These are phyloP conservation scores for Fusarium buxicola DNA, from an alignment of 2,329 filamentous ascomycete species.

Conservation along the genomic window DNA sequence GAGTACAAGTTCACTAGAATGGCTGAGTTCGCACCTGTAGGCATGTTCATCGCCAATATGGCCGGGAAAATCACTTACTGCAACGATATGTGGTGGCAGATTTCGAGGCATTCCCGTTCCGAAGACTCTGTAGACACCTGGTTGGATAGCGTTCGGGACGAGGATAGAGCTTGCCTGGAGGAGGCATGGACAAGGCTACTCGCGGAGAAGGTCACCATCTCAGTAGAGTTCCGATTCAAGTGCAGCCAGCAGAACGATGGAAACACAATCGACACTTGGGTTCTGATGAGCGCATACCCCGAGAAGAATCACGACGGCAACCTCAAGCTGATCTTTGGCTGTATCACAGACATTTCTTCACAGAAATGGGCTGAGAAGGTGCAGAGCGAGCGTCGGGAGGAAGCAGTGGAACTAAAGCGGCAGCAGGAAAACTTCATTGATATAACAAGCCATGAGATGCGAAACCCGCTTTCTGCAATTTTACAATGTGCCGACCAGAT, in stretches of 20 bases:
- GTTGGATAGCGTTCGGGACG: slow-evolving; percentile 77
- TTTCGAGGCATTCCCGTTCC: slow-evolving; percentile 73
- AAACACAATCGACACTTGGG: slow-evolving; percentile 77
- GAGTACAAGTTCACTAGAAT: slow-evolving; percentile 86
- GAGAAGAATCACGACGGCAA: slow-evolving; percentile 73
- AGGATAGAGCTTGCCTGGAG: slow-evolving; percentile 71
- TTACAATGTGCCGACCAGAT: slow-evolving; percentile 84
- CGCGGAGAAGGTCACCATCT: slow-evolving; percentile 70
- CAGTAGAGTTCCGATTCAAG: slow-evolving; percentile 81
- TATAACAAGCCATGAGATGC: slow-evolving; percentile 80
- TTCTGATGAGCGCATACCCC: slow-evolving; percentile 80
- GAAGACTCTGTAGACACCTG: slow-evolving; percentile 71
- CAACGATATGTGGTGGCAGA: slow-evolving; percentile 83
- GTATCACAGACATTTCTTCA: slow-evolving; percentile 85
- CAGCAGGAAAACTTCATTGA: slow-evolving; percentile 80
- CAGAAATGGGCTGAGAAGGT: slow-evolving; percentile 88
- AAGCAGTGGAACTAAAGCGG: slow-evolving; percentile 83
- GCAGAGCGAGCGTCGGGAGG: slow-evolving; percentile 80
- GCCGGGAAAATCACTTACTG: slow-evolving; percentile 79
- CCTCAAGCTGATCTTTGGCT: slow-evolving; percentile 81
- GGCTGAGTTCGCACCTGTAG: slow-evolving; percentile 86
- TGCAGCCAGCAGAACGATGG: slow-evolving; percentile 71
- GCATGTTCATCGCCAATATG: slow-evolving; percentile 85
- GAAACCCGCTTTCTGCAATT: slow-evolving; percentile 80
- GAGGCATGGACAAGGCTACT: slow-evolving; percentile 72